phyloP scores from a whole-genome alignment of 1,284 basidiomycete species.

The Sporisorium exsertum region DNA sequence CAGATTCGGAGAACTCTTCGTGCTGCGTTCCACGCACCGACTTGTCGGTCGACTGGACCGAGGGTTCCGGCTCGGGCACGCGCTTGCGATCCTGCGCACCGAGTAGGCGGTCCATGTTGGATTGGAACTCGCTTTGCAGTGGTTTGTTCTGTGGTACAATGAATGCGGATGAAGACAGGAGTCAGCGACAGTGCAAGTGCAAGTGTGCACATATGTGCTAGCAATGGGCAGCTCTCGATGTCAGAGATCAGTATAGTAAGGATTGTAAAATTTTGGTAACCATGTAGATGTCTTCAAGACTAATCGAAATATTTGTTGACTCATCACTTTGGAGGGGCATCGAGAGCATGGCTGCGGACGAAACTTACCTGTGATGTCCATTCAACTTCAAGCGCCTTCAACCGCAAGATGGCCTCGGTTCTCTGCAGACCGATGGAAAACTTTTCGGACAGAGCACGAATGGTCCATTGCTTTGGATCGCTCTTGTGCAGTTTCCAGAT shows the following conservation, averaged over 20 bases:
- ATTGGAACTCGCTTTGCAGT: slow-evolving; percentile 62
- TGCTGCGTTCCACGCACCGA: slow-evolving; percentile 54
- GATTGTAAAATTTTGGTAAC: slow-evolving; percentile 57
- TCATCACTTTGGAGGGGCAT: slow-evolving; percentile 47
- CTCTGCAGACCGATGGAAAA: slow-evolving; percentile 60
- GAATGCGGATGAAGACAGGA: background rate
- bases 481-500: slow-evolving; percentile 62
- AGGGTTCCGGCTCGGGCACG: slow-evolving; percentile 32
- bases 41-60: slow-evolving; percentile 31
- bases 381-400: slow-evolving; percentile 66
- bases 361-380: slow-evolving; percentile 58
- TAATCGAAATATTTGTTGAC: slow-evolving; percentile 60
- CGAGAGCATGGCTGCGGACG: slow-evolving; percentile 16
- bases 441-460: slow-evolving; percentile 60
- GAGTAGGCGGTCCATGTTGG: slow-evolving; percentile 64
- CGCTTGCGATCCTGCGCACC: slow-evolving; percentile 53
- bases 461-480: slow-evolving; percentile 57
- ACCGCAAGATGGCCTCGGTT: slow-evolving; percentile 60
- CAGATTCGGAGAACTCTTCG: slow-evolving; percentile 55
- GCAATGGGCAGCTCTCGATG: slow-evolving; percentile 18
- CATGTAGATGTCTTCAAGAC: slow-evolving; percentile 67
- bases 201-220: background rate
- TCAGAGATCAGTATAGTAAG: slow-evolving; percentile 51
- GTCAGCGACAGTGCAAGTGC: slow-evolving; percentile 14
- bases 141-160: slow-evolving; percentile 48